Evolutionary conservation across 345 rosid species (phyloP), one percentile per base, ranked within the genome.

Genomic region (Eucalyptus rudis): DNA sequence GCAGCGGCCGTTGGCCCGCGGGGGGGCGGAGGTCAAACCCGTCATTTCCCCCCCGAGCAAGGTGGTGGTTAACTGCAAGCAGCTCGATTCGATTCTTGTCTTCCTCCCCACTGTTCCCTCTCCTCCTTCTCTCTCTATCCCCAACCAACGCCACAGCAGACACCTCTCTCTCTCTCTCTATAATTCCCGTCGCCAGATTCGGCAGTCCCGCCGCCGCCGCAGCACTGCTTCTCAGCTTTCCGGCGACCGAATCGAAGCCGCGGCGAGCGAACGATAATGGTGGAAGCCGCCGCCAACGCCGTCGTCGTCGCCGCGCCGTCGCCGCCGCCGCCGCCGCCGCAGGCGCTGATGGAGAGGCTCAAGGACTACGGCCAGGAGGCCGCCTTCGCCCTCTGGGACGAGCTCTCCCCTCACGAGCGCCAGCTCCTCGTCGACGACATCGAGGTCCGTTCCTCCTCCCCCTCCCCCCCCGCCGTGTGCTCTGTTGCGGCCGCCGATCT

Each of bases 291-390:
- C 84, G 49, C 49, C 49, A 10, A 97, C 98, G 10, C 98, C 96
- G 31, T 97, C 95, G 91, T 93, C 97, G 5, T 87, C 58, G 84
- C 24, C 84, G 9, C 96, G n/a, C 98, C 96, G 91, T 93, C 97
- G 4, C 88, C 58, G 24, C 58, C 58, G 25, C 36, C 58, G 84
- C 24, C 47, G 13, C 98, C 98, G 10, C 98, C 96, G n/a, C 99
- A 96, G 91, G 94, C 97, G 5, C 88, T 98, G 89, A 87, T 96
- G 59, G 99, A 98, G 91, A 90, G 99, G 47, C 94, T 98, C 50
- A 97, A 98, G 90, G 99, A 98, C 90, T 98, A 98, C 33, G 99
- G 98, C 49, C 99, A 96, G 83, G 99, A 98, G 90, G 97, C 95
- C 88, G 95, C 90, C 49, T 98, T 98, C 89, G 92, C 97, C 47